phyloP scores from a whole-genome alignment of 805 yeast species.

The Priceomyces castillae region DNA sequence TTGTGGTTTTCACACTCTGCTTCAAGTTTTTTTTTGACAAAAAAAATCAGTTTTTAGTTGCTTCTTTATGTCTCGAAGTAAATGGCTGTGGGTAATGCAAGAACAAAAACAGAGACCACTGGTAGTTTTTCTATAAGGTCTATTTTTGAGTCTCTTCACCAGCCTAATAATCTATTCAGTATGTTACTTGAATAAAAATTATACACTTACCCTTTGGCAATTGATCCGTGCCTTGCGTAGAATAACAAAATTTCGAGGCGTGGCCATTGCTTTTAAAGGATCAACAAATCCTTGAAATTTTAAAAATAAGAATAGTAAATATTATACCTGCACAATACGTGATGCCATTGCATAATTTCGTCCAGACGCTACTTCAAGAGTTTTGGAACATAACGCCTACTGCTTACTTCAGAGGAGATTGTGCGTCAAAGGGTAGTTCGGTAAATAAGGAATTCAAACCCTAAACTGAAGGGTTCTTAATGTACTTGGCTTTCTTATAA shows the following conservation, averaged over 20 bases:
- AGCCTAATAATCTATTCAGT: not conserved
- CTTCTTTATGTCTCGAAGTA: not conserved
- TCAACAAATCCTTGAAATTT: slow-evolving; percentile 4
- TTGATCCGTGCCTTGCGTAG: not conserved
- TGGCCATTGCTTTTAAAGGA: slow-evolving; percentile 3
- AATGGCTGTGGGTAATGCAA: not conserved
- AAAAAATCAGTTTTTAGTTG: not conserved
- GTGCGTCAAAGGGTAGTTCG: not conserved
- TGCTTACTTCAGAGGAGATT: not conserved
- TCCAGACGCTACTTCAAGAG: not conserved
- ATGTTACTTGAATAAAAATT: not conserved
- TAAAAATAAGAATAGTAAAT: slow-evolving; percentile 7
- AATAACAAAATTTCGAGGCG: slow-evolving; percentile 2
- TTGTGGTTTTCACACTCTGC: too few species aligned
- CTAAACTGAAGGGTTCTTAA: too few species aligned
- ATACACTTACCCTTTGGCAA: not conserved
- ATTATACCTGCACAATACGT: slow-evolving; percentile 4
- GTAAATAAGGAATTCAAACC: too few species aligned
- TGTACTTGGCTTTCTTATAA: too few species aligned
- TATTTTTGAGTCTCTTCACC: not conserved
- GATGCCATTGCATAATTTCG: not conserved
- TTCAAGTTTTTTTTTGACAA: not conserved
- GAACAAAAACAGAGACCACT: not conserved
- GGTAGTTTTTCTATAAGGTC: not conserved
- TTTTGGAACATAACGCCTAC: not conserved